Base-by-base conservation (phyloP, 805 yeast species). In the Torulaspora indica region DNA sequence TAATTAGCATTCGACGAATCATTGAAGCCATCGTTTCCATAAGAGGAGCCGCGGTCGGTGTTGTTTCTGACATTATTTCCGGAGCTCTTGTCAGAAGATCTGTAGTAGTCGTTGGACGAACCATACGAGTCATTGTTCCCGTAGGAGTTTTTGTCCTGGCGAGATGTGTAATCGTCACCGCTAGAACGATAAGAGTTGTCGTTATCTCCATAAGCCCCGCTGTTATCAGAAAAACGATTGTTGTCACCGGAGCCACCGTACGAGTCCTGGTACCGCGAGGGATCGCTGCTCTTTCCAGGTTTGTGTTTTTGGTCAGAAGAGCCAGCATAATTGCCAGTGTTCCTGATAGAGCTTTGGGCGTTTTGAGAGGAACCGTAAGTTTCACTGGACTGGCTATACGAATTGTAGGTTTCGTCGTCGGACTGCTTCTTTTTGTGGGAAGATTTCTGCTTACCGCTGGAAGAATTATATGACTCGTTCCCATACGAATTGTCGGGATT, bases 121-220 rank as follows among this genome's bases (percentile, higher is more conserved):
- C 63, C 59, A 46, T 52, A 57, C 8, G 55, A 55, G 27, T 67
- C 67, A 54, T 61, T 61, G 20, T 67, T 61, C 17, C 62, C 59
- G 44, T 52, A 53, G 9, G 56, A 51, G 36, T 47, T 45, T 37
- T 35, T 33, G 43, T 48, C 47, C 42, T 43, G 42, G 60, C 52
- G 13, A 12, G 54, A 43, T 27, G 42, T 49, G 46, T 51, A 40
- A 51, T 49, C 46, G 52, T 57, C 47, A 45, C 48, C 45, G 52
- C 51, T 46, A n/a, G 43, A 48, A n/a, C 46, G 40, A 15, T 57
- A 51, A 42, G 51, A 50, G 36, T 41, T 46, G 42, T 27, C 30
- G 46, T 45, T 42, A 41, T 46, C 48, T 32, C 44, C 44, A 25
- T 40, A 44, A 31, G 43, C 31, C 35, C 40, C 33, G 37, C 30